These are phyloP conservation scores for Sporothrix mexicana DNA, from an alignment of 2,329 filamentous ascomycete genomes.

Conservation along the genomic window DNA sequence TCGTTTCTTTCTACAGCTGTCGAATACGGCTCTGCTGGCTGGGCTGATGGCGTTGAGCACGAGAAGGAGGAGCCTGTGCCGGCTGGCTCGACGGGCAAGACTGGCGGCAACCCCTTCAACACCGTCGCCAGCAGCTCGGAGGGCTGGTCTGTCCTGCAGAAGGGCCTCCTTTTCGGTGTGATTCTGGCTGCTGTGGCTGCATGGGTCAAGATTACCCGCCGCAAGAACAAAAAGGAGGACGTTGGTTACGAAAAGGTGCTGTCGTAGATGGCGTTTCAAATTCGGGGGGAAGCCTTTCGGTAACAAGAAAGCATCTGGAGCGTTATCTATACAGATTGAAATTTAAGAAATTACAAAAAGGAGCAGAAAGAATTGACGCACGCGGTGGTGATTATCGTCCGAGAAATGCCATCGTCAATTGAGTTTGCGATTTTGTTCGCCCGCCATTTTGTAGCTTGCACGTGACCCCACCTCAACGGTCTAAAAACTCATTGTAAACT, in stretches of 20 bases:
- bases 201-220: conserved; percentile 52
- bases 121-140: conserved; percentile 39
- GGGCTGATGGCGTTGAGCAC: conserved; percentile 47
- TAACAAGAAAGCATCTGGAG: neutral
- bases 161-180: conserved; percentile 57
- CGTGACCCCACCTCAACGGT: neutral
- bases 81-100: neutral
- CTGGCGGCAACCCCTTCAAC: conserved; percentile 26
- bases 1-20: conserved; percentile 40
- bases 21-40: conserved; percentile 47
- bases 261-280: conserved; percentile 43
- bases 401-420: neutral
- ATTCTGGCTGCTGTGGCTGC: conserved; percentile 54
- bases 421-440: conserved; percentile 4
- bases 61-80: conserved; percentile 38
- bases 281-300: neutral
- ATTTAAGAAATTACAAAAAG: neutral
- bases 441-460: neutral
- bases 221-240: conserved; percentile 43
- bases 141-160: conserved; percentile 55
- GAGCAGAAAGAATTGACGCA: neutral
- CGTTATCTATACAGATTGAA: neutral
- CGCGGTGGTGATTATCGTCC: neutral
- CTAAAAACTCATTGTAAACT: conserved; percentile 17
- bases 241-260: conserved; percentile 53